These are phyloP conservation scores for Termitomyces sp. DNA, from an alignment of 768 basidiomycete species.

Conservation along the genomic window DNA sequence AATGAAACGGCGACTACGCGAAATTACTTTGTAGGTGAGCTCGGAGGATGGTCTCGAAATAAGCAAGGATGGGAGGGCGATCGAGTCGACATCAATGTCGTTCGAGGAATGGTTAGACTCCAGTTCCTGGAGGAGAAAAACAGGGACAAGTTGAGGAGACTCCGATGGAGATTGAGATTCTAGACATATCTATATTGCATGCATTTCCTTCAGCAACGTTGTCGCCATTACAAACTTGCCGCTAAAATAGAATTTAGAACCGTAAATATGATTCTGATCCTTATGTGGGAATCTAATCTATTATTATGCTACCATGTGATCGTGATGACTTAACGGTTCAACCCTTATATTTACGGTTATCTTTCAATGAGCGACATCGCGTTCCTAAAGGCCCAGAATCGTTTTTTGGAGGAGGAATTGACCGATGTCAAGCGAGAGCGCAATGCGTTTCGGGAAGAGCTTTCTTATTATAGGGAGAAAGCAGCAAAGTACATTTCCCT, in stretches of 20 bases:
- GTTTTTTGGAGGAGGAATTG: background rate
- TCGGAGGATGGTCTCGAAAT: slow-evolving; percentile 17
- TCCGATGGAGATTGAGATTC: slow-evolving; percentile 14
- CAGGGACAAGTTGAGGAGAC: slow-evolving; percentile 15
- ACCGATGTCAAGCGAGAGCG: background rate
- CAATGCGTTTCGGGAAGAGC: background rate
- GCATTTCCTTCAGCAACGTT: too few species aligned
- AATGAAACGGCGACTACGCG: slow-evolving; percentile 25
- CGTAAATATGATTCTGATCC: too few species aligned
- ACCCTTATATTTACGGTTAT: too few species aligned
- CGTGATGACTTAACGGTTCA: too few species aligned
- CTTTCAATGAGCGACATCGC: background rate
- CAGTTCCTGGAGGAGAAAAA: slow-evolving; percentile 18
- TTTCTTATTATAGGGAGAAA: background rate
- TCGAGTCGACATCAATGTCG: slow-evolving; percentile 16
- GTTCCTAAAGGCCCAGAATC: background rate
- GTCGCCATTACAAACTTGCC: too few species aligned
- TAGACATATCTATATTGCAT: background rate
- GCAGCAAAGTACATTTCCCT: background rate
- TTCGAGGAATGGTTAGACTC: slow-evolving; percentile 18
- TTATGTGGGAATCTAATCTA: too few species aligned
- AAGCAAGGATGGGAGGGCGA: slow-evolving; percentile 21
- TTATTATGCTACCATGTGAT: too few species aligned
- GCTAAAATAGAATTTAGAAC: too few species aligned
- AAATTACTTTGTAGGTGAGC: slow-evolving; percentile 29